phyloP scores from a whole-genome alignment of 108 stramenopile species.

The Conticribra weissflogii region DNA sequence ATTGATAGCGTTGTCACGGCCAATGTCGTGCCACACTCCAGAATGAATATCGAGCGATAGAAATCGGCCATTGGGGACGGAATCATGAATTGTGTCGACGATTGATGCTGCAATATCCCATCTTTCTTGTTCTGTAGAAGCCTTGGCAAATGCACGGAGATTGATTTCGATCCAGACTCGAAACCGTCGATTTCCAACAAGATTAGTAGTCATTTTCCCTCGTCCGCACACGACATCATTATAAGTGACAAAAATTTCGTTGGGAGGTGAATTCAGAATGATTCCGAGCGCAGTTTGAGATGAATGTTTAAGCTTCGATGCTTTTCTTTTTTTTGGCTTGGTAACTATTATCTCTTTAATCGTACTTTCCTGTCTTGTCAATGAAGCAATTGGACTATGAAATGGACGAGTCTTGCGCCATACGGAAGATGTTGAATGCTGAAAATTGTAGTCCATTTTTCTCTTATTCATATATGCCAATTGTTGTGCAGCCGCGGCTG shows the following conservation, averaged over 20 bases:
- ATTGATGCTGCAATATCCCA: slow-evolving; percentile 29
- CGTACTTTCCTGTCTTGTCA: slow-evolving; percentile 8
- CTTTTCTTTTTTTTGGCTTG: background rate
- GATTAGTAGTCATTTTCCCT: slow-evolving; percentile 33
- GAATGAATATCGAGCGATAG: slow-evolving; percentile 29
- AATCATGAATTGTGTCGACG: slow-evolving; percentile 25
- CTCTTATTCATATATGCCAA: slow-evolving; percentile 38
- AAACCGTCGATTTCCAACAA: slow-evolving; percentile 46
- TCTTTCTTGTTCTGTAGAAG: slow-evolving; percentile 10
- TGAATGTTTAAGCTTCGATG: background rate
- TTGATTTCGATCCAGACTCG: slow-evolving; percentile 44
- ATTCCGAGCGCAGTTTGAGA: slow-evolving; percentile 1
- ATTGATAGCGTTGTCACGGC: slow-evolving; percentile 20
- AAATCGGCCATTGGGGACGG: slow-evolving; percentile 32
- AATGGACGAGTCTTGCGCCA: slow-evolving; percentile 6
- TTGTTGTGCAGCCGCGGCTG: slow-evolving; percentile 34
- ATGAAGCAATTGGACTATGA: slow-evolving; percentile 33
- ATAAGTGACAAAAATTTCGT: slow-evolving; percentile 23
- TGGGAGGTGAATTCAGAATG: slow-evolving; percentile 13
- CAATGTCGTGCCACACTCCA: slow-evolving; percentile 37
- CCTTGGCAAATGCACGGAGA: slow-evolving; percentile 31
- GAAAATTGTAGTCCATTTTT: slow-evolving; percentile 7
- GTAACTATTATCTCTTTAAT: background rate
- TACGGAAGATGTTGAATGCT: background rate
- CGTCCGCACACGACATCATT: slow-evolving; percentile 45